phyloP scores from a whole-genome alignment of 768 basidiomycete species.

The Hypsizygus marmoreus region DNA sequence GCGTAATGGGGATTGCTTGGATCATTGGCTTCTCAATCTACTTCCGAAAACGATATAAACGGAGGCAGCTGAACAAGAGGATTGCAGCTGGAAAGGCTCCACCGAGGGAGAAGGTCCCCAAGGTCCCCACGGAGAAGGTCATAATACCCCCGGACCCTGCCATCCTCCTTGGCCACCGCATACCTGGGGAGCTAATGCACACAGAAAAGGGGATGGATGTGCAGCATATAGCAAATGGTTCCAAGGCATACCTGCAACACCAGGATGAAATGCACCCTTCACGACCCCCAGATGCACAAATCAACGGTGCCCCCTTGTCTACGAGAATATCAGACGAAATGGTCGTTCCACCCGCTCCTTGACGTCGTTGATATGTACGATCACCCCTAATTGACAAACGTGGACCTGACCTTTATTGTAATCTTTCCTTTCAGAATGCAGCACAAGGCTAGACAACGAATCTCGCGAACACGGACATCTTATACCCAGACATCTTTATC shows the following conservation, averaged over 20 bases:
- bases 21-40: conserved; percentile 59
- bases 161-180: conserved; percentile 49
- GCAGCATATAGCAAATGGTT: conserved; percentile 12
- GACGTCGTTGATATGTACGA: background rate
- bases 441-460: too few species aligned
- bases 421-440: too few species aligned
- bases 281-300: background rate
- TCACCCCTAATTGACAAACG: too few species aligned
- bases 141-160: conserved; percentile 72
- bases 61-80: conserved; percentile 45
- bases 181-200: conserved; percentile 40
- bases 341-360: conserved; percentile 4
- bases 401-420: too few species aligned
- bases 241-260: conserved; percentile 4
- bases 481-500: background rate
- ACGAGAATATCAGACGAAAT: conserved; percentile 21
- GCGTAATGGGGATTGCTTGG: conserved; percentile 51
- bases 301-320: conserved; percentile 8
- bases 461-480: background rate
- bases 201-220: background rate
- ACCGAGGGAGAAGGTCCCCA: conserved; percentile 39
- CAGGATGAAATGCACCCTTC: background rate
- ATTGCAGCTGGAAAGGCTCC: conserved; percentile 46
- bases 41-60: conserved; percentile 53
- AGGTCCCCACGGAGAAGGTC: conserved; percentile 43